phyloP scores from a whole-genome alignment of 1,284 basidiomycete species.

The Cryptococcus sp. region DNA sequence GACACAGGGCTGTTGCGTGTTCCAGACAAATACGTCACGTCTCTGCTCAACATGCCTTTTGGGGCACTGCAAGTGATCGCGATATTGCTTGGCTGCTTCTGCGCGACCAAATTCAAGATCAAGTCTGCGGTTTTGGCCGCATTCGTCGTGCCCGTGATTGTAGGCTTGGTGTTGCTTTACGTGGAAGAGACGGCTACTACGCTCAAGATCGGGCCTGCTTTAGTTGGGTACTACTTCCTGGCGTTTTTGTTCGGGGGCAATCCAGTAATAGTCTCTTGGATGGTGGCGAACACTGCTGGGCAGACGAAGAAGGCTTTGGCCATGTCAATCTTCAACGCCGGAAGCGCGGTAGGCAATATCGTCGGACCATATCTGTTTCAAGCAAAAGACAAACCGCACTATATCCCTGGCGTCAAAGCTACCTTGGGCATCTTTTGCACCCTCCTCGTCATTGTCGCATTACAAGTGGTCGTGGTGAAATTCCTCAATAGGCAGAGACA shows the following conservation, averaged over 20 bases:
- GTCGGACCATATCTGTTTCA: slow-evolving; percentile 12
- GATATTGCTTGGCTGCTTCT: slow-evolving; percentile 42
- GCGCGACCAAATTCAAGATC: slow-evolving; percentile 36
- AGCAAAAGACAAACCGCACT: slow-evolving; percentile 44
- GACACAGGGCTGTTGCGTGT: not conserved
- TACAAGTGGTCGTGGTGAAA: slow-evolving; percentile 37
- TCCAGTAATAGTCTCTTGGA: slow-evolving; percentile 52
- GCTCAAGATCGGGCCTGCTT: slow-evolving; percentile 14
- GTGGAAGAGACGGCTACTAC: slow-evolving; percentile 21
- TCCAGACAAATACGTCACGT: slow-evolving; percentile 26
- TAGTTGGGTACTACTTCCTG: slow-evolving; percentile 53
- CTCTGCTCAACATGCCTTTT: slow-evolving; percentile 54
- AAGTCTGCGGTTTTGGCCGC: slow-evolving; percentile 43
- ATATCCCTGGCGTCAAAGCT: slow-evolving; percentile 45
- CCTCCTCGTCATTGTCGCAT: slow-evolving; percentile 34
- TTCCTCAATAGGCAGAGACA: slow-evolving; percentile 46
- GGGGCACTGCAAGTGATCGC: slow-evolving; percentile 44
- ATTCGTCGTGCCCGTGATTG: slow-evolving; percentile 44
- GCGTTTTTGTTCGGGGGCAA: slow-evolving; percentile 53
- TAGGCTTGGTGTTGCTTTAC: slow-evolving; percentile 37
- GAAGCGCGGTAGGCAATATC: slow-evolving; percentile 38
- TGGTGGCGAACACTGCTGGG: slow-evolving; percentile 50
- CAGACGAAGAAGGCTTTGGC: slow-evolving; percentile 52
- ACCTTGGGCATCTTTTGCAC: slow-evolving; percentile 48
- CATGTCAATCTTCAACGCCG: slow-evolving; percentile 40